These are phyloP conservation scores for Daucus carota DNA, from an alignment of 129 eudicot species.

Conservation along the genomic window DH1_v3.0 NC_030383.2:54151001-54151500, in stretches of 20 bases:
- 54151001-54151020: no score
- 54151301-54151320: not conserved
- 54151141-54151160: conserved; percentile 56
- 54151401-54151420: no score
- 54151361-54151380: no score
- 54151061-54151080: not conserved
- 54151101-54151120: conserved; percentile 49
- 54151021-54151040: no score
- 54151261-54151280: not conserved
- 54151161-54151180: conserved; percentile 64
- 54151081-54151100: conserved; percentile 37
- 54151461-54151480: no score
- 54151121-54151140: conserved; percentile 56
- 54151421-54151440: no score
- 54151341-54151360: no score
- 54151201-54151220: conserved; percentile 72
- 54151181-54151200: conserved; percentile 82
- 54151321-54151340: no score
- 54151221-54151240: conserved; percentile 72
- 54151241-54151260: conserved; percentile 48
- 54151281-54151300: not conserved
- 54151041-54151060: not conserved
- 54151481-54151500: no score
- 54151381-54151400: no score
- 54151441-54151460: no score